Base-by-base conservation (phyloP, 2,329 filamentous ascomycete species). In the Beauveria rudraprayagi region DNA sequence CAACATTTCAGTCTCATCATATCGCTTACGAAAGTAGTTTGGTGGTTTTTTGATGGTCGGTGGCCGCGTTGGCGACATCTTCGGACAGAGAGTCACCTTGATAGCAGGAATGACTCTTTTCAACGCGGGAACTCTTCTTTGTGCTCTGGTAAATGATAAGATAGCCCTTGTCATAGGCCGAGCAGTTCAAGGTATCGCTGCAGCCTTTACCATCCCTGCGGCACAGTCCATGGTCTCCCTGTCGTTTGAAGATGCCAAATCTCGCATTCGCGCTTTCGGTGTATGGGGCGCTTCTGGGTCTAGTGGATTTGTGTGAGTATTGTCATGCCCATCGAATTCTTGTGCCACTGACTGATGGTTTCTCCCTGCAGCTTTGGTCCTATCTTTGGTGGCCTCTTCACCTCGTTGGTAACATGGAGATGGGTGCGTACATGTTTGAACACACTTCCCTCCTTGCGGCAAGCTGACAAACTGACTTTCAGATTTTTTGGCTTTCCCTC, bases 211-310 rank as follows among this genome's bases (percentile, higher is more conserved):
- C 10, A 63, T 63, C n/a, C 62, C 62, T 3, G 41, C 60, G 6
- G 62, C 62, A 10, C 62, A 63, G 41, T 58, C 62, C 2, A 48
- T 62, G 30, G 62, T 63, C 24, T 41, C 62, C 48, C 19, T 63
- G 43, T 63, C 55, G 1, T 63, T 63, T 22, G 47, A 62, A 22
- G 60, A 62, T 28, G 37, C 62, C 5, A 37, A 54, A 22, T 26
- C 37, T 30, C 62, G 62, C 19, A 37, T 62, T 51, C 61, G 62
- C 44, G 62, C 62, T n/a, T 62, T 62, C 16, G 60, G 48, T 6
- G 48, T 57, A 5, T 63, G 62, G 62, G 62, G 60, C n/a, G 62
- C 62, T 5, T 50, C 60, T 10, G 62, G 62, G n/a, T 63, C 60
- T 3, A 62, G 51, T 17, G 62, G 62, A 9, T 63, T 63, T 40